Conservation (phyloP, 768 basidiomycete genomes). For the Amanita exitialis region DNA sequence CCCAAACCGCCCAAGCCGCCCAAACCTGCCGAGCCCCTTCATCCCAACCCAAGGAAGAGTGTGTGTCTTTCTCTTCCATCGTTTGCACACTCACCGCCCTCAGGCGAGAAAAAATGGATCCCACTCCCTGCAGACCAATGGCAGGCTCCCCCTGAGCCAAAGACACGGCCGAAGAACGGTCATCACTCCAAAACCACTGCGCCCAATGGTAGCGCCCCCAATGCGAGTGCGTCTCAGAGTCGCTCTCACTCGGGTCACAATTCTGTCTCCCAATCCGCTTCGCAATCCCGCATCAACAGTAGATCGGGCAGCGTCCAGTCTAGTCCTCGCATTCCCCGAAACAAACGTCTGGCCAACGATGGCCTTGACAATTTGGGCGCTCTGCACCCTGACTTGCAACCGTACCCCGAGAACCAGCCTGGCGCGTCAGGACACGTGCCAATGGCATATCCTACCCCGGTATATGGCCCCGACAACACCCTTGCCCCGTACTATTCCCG, state of each 20-base stretch:
- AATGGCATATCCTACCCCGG: constrained; percentile 8
- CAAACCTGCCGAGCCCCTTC: neutral
- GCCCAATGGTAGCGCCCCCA: neutral
- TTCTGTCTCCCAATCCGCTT: constrained; percentile 18
- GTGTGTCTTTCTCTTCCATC: constrained; percentile 9
- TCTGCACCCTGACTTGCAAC: constrained; percentile 7
- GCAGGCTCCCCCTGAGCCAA: constrained; percentile 12
- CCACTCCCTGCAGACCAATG: constrained; percentile 15
- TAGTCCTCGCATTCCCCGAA: constrained; percentile 34
- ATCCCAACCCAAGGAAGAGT: constrained; percentile 16
- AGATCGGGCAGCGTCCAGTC: constrained; percentile 37
- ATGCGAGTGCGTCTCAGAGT: constrained; percentile 8
- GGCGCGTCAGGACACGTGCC: constrained; percentile 1
- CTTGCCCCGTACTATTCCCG: constrained; percentile 13
- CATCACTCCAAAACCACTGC: constrained; percentile 1
- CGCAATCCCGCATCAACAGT: constrained; percentile 36
- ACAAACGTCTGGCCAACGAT: constrained; percentile 32
- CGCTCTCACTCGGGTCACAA: constrained; percentile 18
- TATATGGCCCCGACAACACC: constrained; percentile 5
- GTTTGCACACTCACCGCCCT: neutral
- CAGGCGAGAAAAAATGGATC: constrained; percentile 17
- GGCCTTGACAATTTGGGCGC: constrained; percentile 8
- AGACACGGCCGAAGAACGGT: neutral
- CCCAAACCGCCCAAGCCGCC: neutral
- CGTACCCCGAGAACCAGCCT: constrained; percentile 1